These are phyloP conservation scores for Nicotiana obtusifolia DNA, from an alignment of 257 asterid genomes.

Conservation along the genomic window DNA sequence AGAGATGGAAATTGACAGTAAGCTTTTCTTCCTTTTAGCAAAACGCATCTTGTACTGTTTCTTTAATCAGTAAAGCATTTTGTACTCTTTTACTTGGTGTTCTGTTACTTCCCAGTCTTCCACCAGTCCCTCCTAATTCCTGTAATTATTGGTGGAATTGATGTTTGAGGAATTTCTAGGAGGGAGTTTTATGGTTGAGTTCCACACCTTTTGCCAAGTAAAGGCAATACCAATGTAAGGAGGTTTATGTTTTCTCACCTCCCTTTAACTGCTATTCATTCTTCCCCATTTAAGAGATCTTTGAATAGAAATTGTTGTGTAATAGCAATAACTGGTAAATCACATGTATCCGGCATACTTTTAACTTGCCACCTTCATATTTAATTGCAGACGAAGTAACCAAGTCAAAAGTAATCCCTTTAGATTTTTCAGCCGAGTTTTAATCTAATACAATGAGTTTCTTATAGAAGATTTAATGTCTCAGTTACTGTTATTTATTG, in stretches of 20 bases:
- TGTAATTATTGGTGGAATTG: neutral
- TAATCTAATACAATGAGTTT: neutral
- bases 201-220: constrained; percentile 6
- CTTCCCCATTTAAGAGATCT: neutral
- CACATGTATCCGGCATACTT: neutral
- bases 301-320: neutral
- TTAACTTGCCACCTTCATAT: neutral
- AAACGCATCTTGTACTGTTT: neutral
- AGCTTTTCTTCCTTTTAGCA: constrained; percentile 19
- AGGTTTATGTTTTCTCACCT: neutral
- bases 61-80: neutral
- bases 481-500: constrained; percentile 2
- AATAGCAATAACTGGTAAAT: neutral
- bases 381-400: neutral
- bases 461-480: neutral
- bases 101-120: neutral
- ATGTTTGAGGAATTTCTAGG: neutral
- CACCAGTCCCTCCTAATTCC: neutral
- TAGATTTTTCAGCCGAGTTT: neutral
- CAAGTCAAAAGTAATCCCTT: neutral
- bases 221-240: neutral
- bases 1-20: constrained; percentile 63
- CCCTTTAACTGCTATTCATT: neutral
- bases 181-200: neutral
- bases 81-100: neutral